Base-by-base conservation (phyloP, 805 yeast genomes). In the Cyberlindnera suaveolens region DNA sequence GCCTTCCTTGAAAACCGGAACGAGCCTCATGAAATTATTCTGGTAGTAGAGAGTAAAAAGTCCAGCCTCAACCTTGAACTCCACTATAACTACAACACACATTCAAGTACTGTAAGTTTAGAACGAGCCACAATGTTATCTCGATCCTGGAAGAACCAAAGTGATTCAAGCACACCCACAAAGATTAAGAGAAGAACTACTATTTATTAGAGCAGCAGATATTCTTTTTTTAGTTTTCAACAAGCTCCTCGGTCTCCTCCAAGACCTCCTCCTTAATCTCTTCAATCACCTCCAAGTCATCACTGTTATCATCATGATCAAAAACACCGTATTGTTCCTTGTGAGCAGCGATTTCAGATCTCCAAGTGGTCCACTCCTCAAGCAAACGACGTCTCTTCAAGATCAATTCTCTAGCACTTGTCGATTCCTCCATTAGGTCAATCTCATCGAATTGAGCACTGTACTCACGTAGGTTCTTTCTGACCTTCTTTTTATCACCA, bases 341-440 rank as follows among this genome's bases (percentile, higher is more conserved):
- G 61, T 67, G 65, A 32, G 67, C 62, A 38, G 70, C 71, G 39
- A 76, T 72, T 31, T 67, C 58, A 30, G 71, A 60, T 73, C 97
- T 80, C 81, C 87, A 93, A 33, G 73, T 64, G 56, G 66, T 74
- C 99, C 99, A 93, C 63, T 85, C 89, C 61, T 82, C 82, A 61
- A 89, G 75, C 61, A 82, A 70, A 57, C 75, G 74, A 71, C 93
- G 85, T 66, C 96, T 88, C 60, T 69, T 77, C 71, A 87, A 74
- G 64, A 89, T 89, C 52, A 88, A 74, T 63, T 89, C 97, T 72
- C 93, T 82, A 54, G 86, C 77, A 57, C 95, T 96, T 57, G 89
- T 84, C 58, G 86, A 84, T 46, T 93, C 95, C 68, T 89, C 97
- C 91, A 88, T 90, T 38, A 91, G 91, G 69, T 93, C 99, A 50